Percentiles rank a stretch among this genome's conserved stretches.
Evolutionary conservation across 257 asterid genomes (phyloP).

Genomic region (Plantago elongata): DNA sequence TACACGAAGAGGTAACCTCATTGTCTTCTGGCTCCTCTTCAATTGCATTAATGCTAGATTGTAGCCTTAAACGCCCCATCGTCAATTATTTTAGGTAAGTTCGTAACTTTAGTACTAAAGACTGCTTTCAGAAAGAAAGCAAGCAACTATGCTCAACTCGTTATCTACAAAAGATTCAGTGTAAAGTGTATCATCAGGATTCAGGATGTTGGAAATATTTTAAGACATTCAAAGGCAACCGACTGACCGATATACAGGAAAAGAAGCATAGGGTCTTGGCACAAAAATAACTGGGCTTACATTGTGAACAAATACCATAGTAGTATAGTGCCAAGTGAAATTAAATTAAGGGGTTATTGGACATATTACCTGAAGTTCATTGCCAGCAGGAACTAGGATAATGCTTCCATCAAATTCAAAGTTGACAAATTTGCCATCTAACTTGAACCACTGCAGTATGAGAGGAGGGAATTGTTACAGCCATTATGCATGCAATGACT

Average conservation of each 20-base stretch:
- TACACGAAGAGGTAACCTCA: conserved; percentile 54
- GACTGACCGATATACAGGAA: background rate
- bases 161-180: conserved; percentile 23
- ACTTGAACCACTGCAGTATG: too few species aligned
- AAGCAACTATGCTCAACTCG: conserved; percentile 12
- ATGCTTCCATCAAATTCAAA: too few species aligned
- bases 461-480: too few species aligned
- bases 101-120: conserved; percentile 25
- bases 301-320: too few species aligned
- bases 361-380: too few species aligned
- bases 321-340: too few species aligned
- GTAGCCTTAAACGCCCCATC: conserved; percentile 86
- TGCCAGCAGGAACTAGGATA: too few species aligned
- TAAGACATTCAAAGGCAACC: conserved; percentile 11
- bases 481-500: too few species aligned
- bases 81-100: conserved; percentile 18
- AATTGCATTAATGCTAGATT: conserved; percentile 73
- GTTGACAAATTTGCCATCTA: too few species aligned
- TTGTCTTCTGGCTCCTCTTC: conserved; percentile 97
- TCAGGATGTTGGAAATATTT: background rate
- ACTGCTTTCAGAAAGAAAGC: conserved; percentile 21
- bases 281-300: background rate
- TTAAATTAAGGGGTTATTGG: too few species aligned
- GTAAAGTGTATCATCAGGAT: conserved; percentile 14
- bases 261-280: background rate